phyloP scores from a whole-genome alignment of 768 basidiomycete genomes.

The Amylocystis lapponica region DNA sequence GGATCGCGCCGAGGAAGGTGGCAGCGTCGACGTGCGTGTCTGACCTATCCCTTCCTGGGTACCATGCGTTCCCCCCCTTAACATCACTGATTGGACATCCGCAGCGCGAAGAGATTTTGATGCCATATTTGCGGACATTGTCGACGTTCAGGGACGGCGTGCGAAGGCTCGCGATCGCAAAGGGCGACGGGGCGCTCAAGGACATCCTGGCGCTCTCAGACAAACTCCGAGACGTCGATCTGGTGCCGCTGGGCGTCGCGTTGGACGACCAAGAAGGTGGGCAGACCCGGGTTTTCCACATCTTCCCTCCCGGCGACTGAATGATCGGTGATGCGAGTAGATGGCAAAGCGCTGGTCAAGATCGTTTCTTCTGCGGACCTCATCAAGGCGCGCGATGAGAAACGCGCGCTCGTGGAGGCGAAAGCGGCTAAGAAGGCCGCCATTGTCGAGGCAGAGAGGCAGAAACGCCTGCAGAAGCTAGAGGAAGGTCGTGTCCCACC shows the following conservation, averaged over 20 bases:
- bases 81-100: conserved; percentile 7
- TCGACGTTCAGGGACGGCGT: conserved; percentile 92
- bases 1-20: conserved; percentile 37
- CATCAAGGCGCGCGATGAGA: conserved; percentile 83
- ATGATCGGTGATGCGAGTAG: conserved; percentile 34
- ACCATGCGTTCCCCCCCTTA: not conserved
- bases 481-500: conserved; percentile 79
- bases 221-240: conserved; percentile 80
- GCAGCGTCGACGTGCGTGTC: conserved; percentile 45
- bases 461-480: conserved; percentile 70
- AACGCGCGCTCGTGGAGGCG: conserved; percentile 64
- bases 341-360: conserved; percentile 94
- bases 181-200: conserved; percentile 56
- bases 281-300: conserved; percentile 9
- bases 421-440: conserved; percentile 80
- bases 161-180: conserved; percentile 72
- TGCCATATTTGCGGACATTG: conserved; percentile 83
- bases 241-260: conserved; percentile 92
- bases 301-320: not conserved
- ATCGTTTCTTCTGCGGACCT: conserved; percentile 79
- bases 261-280: conserved; percentile 94
- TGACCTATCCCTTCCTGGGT: not conserved
- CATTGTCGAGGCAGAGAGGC: conserved; percentile 53
- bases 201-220: conserved; percentile 88
- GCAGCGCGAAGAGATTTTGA: conserved; percentile 78